A percentile compares a stretch with the other conserved stretches of the same genome.
phyloP scores from a whole-genome alignment of 345 rosid genomes.

The Eucalyptus erythrocorys region DNA sequence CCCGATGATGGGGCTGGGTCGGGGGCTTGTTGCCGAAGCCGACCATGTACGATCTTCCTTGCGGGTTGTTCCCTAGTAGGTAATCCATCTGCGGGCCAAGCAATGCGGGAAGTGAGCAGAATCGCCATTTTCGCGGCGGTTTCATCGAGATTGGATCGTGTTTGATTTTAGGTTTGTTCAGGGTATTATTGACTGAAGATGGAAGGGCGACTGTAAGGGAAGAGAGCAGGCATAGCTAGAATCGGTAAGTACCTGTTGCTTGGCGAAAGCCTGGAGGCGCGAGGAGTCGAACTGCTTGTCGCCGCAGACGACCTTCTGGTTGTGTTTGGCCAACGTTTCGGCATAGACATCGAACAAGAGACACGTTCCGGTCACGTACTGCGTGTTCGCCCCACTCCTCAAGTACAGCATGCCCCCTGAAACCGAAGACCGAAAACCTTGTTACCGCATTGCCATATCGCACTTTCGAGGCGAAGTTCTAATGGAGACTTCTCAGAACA shows the following conservation, averaged over 20 bases:
- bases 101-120: background rate
- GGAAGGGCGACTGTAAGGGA: background rate
- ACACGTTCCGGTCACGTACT: conserved; percentile 63
- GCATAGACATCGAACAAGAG: conserved; percentile 40
- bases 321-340: conserved; percentile 25
- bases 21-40: conserved; percentile 83
- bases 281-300: conserved; percentile 28
- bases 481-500: background rate
- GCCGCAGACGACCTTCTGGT: conserved; percentile 47
- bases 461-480: background rate
- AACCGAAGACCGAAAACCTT: background rate
- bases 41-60: conserved; percentile 81
- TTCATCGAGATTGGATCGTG: background rate
- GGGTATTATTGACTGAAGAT: background rate
- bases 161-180: background rate
- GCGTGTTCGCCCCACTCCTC: conserved; percentile 87
- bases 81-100: conserved; percentile 52
- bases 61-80: conserved; percentile 67
- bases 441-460: background rate
- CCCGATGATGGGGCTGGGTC: conserved; percentile 73
- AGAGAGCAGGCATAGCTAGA: background rate
- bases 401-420: conserved; percentile 66
- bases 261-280: conserved; percentile 47
- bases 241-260: conserved; percentile 38
- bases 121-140: background rate